Evolutionary conservation across 2,329 filamentous ascomycete genomes (phyloP), one percentile per base, ranked within the genome.

Genomic region (Alternaria arbusti): DNA sequence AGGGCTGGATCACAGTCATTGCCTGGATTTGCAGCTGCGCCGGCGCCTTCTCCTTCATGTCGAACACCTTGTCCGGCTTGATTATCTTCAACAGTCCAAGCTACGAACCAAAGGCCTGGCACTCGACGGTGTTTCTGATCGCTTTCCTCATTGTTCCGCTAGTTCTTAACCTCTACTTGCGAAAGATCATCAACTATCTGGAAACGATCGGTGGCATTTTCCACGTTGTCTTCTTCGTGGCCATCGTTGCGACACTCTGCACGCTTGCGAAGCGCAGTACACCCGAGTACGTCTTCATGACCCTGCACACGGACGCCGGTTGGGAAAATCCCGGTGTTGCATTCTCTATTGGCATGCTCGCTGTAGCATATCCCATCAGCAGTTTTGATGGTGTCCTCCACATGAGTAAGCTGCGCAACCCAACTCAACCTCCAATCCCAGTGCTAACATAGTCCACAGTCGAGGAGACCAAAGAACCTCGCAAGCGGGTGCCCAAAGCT

Each of bases 161-260:
- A 1, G 62, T 80, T 1, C 73, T 82, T 54, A 86, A 86, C 64
- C 78, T 79, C 4, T 72, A 81, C 20, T 74, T 80, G 7, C 81
- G 81, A 2, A 78, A 74, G 5, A 62, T 81, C 4, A 71, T 86
- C 4, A 84, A 83, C 3, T 65, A 75, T 5, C 70, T 84, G 36
- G 84, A 86, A 65, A 79, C 79, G 1, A 66, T 82, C 13, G 75
- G 83, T 20, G 74, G 84, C 4, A 71, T 82, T 25, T 58, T 85
- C 6, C 84, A 86, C 58, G 71, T 85, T 11, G 62, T 82, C 11
- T 82, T 83, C 6, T 82, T 85, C 63, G 81, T 85, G 58, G 82
- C 77, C 4, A 79, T 84, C 57, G 70, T 85, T 13, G 80, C 84
- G 23, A 75, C 80, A 3, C 71, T 85, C 2, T 78, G 78, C 65